These are phyloP conservation scores for Cubamyces lactineus DNA, from an alignment of 768 basidiomycete species.

Conservation along the genomic window DNA sequence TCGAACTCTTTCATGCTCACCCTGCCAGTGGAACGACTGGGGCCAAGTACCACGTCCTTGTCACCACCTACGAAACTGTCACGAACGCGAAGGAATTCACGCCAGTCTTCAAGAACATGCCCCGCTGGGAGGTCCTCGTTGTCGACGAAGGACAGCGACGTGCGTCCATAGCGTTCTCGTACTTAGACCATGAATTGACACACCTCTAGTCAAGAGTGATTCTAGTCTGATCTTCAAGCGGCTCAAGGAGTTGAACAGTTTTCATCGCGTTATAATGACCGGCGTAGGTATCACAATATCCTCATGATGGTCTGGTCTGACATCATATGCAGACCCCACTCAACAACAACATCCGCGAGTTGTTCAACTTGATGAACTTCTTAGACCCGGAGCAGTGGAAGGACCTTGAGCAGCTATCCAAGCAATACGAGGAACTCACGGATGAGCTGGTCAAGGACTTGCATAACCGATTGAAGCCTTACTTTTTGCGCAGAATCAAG, in stretches of 20 bases:
- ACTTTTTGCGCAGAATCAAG: slow-evolving; percentile 93
- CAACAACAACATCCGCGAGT: slow-evolving; percentile 95
- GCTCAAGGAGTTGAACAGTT: slow-evolving; percentile 74
- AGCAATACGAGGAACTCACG: slow-evolving; percentile 74
- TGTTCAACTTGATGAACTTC: slow-evolving; percentile 98
- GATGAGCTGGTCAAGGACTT: slow-evolving; percentile 82
- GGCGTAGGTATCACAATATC: slow-evolving; percentile 52
- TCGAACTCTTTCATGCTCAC: slow-evolving; percentile 70
- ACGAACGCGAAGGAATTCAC: slow-evolving; percentile 69
- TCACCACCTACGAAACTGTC: slow-evolving; percentile 92
- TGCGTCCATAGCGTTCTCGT: slow-evolving; percentile 45
- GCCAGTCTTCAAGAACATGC: slow-evolving; percentile 76
- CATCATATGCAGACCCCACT: slow-evolving; percentile 68
- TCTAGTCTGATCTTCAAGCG: slow-evolving; percentile 78
- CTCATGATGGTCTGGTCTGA: neutral
- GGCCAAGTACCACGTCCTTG: slow-evolving; percentile 83
- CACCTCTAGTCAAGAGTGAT: slow-evolving; percentile 77
- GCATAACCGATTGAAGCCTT: slow-evolving; percentile 78
- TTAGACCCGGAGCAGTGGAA: slow-evolving; percentile 78
- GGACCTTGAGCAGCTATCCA: slow-evolving; percentile 74
- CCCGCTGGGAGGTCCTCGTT: slow-evolving; percentile 91
- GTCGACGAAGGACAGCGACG: slow-evolving; percentile 93
- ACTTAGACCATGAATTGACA: neutral
- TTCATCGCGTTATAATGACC: slow-evolving; percentile 88
- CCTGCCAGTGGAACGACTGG: slow-evolving; percentile 46